Percentiles rank a stretch among this genome's conserved stretches.
Conservation (phyloP, 176 grass and related monocot genomes). For the Phragmites australis region DNA sequence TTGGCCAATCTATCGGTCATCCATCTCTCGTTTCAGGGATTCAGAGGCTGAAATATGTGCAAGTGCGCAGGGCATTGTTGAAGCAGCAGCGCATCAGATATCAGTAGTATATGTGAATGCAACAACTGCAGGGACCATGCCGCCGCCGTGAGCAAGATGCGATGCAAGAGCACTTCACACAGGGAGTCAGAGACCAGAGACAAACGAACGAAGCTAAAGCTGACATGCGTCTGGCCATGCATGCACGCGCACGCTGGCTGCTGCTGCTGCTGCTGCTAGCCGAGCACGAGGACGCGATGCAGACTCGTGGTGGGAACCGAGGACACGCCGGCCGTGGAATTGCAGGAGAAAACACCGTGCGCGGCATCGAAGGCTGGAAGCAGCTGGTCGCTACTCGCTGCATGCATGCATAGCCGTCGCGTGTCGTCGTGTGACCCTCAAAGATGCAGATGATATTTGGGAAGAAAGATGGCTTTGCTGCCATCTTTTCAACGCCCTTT, state of each 20-base stretch:
- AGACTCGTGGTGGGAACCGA: background rate
- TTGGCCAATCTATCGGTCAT: background rate
- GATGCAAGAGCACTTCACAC: background rate
- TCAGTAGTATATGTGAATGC: background rate
- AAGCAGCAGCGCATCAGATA: background rate
- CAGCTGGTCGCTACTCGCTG: background rate
- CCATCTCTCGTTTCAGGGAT: background rate
- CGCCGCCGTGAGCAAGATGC: background rate
- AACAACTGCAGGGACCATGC: conserved; percentile 4
- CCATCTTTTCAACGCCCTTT: conserved; percentile 38
- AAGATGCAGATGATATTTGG: background rate
- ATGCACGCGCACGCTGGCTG: background rate
- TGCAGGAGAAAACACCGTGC: background rate
- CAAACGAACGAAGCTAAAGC: background rate
- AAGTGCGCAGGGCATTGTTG: background rate
- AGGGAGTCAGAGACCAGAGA: background rate
- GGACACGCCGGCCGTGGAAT: conserved; percentile 19
- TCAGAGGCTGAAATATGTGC: background rate
- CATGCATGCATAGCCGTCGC: background rate
- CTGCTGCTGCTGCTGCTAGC: background rate
- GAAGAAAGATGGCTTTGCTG: background rate
- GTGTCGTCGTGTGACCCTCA: background rate
- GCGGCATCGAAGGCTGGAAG: background rate
- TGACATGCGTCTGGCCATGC: background rate
- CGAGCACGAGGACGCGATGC: conserved; percentile 1